Evolutionary conservation across 139 green algal species (phyloP).

Genomic region (Dunaliella sp.): DNA sequence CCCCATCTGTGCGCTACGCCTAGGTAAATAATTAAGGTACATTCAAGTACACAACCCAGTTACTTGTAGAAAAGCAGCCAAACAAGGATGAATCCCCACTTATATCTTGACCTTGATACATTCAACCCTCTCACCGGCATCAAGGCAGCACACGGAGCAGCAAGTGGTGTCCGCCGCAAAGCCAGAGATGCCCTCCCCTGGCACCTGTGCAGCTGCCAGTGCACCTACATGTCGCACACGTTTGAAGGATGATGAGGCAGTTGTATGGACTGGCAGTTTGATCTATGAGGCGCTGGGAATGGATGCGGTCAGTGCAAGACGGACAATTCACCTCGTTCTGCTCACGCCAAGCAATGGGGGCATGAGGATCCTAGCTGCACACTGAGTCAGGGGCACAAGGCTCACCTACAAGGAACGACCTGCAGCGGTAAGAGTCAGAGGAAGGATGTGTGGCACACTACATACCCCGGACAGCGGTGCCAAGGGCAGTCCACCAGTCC

Average conservation of each 20-base stretch:
- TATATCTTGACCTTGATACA: not conserved
- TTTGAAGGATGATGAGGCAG: no score
- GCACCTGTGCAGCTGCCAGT: not conserved
- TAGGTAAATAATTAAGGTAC: no score
- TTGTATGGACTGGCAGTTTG: not conserved
- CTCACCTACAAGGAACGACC: not conserved
- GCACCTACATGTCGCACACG: not conserved
- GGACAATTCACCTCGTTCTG: no score
- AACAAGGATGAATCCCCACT: no score
- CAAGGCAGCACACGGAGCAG: slow-evolving; percentile 79
- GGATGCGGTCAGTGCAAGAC: not conserved
- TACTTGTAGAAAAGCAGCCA: no score
- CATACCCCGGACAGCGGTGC: slow-evolving; percentile 43
- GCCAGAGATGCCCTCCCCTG: slow-evolving; percentile 34
- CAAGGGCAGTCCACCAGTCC: slow-evolving; percentile 69
- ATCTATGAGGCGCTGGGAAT: not conserved
- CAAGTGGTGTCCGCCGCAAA: slow-evolving; percentile 80
- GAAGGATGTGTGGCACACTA: not conserved
- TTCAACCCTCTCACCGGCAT: slow-evolving; percentile 17
- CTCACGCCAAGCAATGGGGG: not conserved
- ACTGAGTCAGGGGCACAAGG: not conserved
- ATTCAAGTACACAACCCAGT: no score
- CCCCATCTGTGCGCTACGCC: no score
- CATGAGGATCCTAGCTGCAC: not conserved
- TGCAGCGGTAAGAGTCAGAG: not conserved